phyloP scores from a whole-genome alignment of 1,284 basidiomycete genomes.

The Leccinum huronense region DNA sequence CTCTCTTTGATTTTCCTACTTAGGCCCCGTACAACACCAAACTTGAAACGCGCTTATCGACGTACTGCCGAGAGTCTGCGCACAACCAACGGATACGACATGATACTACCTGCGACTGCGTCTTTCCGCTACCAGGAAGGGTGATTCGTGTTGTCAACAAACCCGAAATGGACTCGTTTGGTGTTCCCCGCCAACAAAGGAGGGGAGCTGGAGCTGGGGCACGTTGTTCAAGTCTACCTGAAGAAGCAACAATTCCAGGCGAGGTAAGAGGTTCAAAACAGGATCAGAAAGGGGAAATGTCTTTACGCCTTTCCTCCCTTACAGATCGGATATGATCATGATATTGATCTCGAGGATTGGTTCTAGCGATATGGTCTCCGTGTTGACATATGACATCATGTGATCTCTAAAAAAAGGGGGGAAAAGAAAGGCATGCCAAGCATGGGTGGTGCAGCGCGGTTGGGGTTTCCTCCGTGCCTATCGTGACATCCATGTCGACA shows the following conservation, averaged over 20 bases:
- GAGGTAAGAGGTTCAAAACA: not conserved
- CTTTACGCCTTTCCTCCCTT: not conserved
- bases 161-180: not conserved
- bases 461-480: conserved; percentile 9
- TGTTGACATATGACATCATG: not conserved
- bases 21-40: not conserved
- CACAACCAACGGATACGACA: not conserved
- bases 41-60: not conserved
- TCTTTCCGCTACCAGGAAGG: not conserved
- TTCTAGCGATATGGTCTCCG: not conserved
- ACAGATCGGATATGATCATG: conserved; percentile 4
- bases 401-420: not conserved
- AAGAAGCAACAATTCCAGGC: not conserved
- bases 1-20: not conserved
- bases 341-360: not conserved
- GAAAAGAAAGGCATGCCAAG: not conserved
- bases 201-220: not conserved
- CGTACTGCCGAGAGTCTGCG: not conserved
- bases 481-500: conserved; percentile 6
- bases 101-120: not conserved
- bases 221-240: not conserved
- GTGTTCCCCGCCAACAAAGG: not conserved
- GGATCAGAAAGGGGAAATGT: not conserved
- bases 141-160: not conserved
- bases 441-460: not conserved